Percentiles rank a stretch among this genome's conserved stretches.
Evolutionary conservation across 192 early-diverging fungal species (phyloP).

Genomic region (Chytriomyces sp.): DNA sequence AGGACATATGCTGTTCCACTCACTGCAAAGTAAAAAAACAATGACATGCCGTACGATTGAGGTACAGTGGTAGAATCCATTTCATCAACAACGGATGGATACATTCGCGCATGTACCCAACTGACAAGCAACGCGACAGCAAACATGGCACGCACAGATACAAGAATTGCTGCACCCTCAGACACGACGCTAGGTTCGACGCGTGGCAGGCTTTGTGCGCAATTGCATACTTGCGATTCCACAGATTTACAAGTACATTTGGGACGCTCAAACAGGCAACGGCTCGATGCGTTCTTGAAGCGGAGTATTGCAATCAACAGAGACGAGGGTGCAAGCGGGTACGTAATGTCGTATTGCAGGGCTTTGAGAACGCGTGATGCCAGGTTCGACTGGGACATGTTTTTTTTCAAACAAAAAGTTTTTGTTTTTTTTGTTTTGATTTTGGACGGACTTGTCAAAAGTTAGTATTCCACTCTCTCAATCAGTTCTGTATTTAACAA

Average conservation of each 20-base stretch:
- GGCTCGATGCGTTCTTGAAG: slow-evolving; percentile 7
- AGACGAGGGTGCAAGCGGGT: slow-evolving; percentile 5
- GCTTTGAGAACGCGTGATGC: not conserved
- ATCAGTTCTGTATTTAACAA: not conserved
- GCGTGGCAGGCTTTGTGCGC: too few species aligned
- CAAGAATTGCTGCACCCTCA: not conserved
- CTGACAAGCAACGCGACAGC: not conserved
- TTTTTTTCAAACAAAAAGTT: not conserved
- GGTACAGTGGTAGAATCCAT: not conserved
- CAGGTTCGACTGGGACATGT: not conserved
- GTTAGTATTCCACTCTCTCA: too few species aligned
- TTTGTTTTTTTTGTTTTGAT: not conserved
- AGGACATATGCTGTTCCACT: too few species aligned
- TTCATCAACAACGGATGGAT: not conserved
- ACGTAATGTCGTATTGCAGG: slow-evolving; percentile 12
- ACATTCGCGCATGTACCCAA: not conserved
- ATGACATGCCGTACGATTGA: slow-evolving; percentile 1
- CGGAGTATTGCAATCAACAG: not conserved
- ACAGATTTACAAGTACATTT: not conserved
- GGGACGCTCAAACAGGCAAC: not conserved
- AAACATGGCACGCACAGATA: not conserved
- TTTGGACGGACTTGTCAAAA: too few species aligned
- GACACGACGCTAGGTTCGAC: not conserved
- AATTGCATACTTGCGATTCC: too few species aligned
- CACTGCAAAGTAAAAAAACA: slow-evolving; percentile 21